Evolutionary conservation across 2,329 filamentous ascomycete species (phyloP).

Genomic region (Stachybotrys chartarum): DNA sequence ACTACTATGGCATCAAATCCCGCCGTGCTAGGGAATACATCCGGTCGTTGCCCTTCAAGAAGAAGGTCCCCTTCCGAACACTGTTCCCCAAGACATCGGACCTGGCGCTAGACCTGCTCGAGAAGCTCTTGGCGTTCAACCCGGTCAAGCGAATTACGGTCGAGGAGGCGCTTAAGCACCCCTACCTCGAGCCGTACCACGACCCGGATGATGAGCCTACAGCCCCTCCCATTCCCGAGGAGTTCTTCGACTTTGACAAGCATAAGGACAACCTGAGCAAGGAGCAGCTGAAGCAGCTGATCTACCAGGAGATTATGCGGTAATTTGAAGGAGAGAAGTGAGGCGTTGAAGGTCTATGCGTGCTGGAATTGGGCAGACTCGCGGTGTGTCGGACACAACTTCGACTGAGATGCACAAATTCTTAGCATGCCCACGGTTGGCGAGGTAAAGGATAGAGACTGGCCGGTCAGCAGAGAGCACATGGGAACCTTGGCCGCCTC

Average conservation of each 20-base stretch:
- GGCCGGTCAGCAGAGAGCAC: no score
- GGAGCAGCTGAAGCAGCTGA: conserved; percentile 94
- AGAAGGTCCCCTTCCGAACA: conserved; percentile 96
- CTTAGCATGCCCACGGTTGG: no score
- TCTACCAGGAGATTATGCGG: conserved; percentile 92
- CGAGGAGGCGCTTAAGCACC: conserved; percentile 93
- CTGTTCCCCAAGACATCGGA: conserved; percentile 99
- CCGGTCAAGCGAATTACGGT: conserved; percentile 98
- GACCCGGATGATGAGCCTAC: conserved; percentile 98
- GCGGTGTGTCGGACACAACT: no score
- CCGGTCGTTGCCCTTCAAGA: conserved; percentile 95
- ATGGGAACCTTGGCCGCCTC: not conserved
- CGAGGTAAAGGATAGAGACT: no score
- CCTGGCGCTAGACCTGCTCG: conserved; percentile 82
- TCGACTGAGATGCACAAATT: no score
- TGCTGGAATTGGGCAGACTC: no score
- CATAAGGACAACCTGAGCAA: conserved; percentile 99
- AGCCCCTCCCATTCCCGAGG: conserved; percentile 91
- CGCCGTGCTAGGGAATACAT: conserved; percentile 96
- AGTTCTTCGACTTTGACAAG: conserved; percentile 99
- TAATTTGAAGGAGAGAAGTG: conserved; percentile 17
- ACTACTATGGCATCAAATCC: conserved; percentile 99
- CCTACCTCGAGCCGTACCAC: conserved; percentile 97
- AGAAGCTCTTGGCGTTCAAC: conserved; percentile 96
- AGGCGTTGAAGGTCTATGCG: no score